Base-by-base conservation (phyloP, 2,329 filamentous ascomycete species). In the Rhynchosporium secalis region DNA sequence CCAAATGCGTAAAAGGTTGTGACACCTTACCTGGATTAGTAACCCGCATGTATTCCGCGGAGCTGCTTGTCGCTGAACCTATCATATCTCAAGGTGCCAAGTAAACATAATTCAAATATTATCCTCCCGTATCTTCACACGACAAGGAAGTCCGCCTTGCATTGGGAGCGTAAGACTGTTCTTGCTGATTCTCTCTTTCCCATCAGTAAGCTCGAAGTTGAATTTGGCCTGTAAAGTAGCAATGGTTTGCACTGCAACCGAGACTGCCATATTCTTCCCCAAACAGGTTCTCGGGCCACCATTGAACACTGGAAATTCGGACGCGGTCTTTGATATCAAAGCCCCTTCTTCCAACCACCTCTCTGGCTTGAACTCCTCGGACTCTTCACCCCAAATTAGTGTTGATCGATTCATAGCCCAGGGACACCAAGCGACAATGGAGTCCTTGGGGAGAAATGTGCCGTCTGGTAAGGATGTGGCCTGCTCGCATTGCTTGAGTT, bases 291-390 rank as follows among this genome's bases (percentile, higher is more conserved):
- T 77, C n/a, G 83, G 76, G 0, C 86, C 86, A 20, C 85, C 86
- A 68, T 88, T 86, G 72, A 88, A 88, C 3, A 88, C 85, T 1
- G 83, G 85, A 66, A 82, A 88, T 72, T 87, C 85, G 15, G 78
- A 79, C 1, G 81, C 76, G 58, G 77, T 78, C 62, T 79, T 81
- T 36, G 69, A 73, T 15, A 82, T 70, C 3, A 81, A 65, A 36
- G 75, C 77, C 0, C 75, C 78, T 9, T 76, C 72, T 26, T 72
- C 71, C 2, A 88, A 73, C 81, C 84, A 88, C 48, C 86, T 76
- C 57, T 82, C 80, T 0, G 86, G 86, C 3, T 76, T 77, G 66
- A 87, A 88, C 0, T 70, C 69, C 46, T 82, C 80, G 6, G 83
- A 80, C 65, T 87, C 82, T 0, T 76, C 71, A 4, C 85, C 85